These are phyloP conservation scores for Nepenthes gracilis DNA, from an alignment of 148 eudicot genomes.

Conservation along the genomic window DNA sequence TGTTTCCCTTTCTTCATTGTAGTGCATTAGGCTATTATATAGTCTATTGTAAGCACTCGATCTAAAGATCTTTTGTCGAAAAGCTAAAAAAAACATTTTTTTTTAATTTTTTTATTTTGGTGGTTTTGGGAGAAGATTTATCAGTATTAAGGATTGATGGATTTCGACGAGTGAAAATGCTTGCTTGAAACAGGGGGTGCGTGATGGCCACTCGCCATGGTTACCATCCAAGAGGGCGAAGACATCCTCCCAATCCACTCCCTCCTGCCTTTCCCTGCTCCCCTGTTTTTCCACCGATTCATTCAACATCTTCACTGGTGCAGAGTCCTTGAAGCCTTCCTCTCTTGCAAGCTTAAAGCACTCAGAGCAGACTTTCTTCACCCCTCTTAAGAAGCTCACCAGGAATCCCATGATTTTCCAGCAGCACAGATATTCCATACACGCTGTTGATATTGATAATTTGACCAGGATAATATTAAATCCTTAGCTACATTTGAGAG, in stretches of 20 bases:
- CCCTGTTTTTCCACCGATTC: slow-evolving; percentile 32
- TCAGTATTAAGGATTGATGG: too few species aligned
- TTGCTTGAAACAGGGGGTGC: slow-evolving; percentile 68
- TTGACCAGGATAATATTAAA: too few species aligned
- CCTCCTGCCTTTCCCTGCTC: slow-evolving; percentile 42
- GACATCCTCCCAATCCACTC: slow-evolving; percentile 86
- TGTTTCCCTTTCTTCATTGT: too few species aligned
- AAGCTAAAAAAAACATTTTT: too few species aligned
- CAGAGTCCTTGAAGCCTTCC: slow-evolving; percentile 51
- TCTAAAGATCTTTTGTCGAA: too few species aligned
- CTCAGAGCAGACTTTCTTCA: slow-evolving; percentile 57
- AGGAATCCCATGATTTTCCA: slow-evolving; percentile 83
- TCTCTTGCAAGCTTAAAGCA: slow-evolving; percentile 64
- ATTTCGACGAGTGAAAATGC: too few species aligned
- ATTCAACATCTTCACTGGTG: slow-evolving; percentile 38
- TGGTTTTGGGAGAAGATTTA: too few species aligned
- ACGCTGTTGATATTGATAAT: too few species aligned
- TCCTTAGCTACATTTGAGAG: too few species aligned
- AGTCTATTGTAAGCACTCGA: too few species aligned
- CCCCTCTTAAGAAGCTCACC: slow-evolving; percentile 74
- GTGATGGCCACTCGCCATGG: slow-evolving; percentile 62
- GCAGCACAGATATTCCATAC: slow-evolving; percentile 37
- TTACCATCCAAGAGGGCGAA: slow-evolving; percentile 59
- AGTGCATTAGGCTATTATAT: too few species aligned
- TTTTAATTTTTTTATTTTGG: too few species aligned